Evolutionary conservation across 106 monocot genomes (phyloP), one percentile per base, ranked within the genome.

Genomic region (Dendrobium chrysotoxum): DNA sequence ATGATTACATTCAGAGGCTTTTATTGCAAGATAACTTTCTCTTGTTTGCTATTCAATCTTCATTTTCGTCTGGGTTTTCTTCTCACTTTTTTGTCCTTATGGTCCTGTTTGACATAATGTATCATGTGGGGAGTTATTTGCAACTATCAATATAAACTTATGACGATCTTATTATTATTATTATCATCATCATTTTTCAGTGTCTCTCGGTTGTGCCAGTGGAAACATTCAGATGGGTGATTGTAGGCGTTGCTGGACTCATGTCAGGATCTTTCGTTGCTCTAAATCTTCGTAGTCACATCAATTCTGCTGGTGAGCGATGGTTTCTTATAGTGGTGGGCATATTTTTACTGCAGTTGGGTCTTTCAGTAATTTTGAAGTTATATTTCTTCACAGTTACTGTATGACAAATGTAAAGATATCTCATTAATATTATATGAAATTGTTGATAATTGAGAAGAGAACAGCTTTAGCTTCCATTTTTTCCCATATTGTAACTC

Each of bases 201-300:
- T 92, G 92, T 35, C 85, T 96, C 15, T 96, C 96, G 2, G 80
- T 96, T 53, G 88, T 96, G 35, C 96, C 96, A 0, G 47, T 93
- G 40, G 96, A 96, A 82, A 90, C 90, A 71, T 93, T 96, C 83
- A 93, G 96, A 83, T 96, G 96, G 96, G 79, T 94, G 67, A 84
- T 96, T 76, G 94, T 85, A n/a, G 93, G 93, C 13, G 80, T 94
- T 70, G 93, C 94, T 0, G 96, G 93, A n/a, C 93, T 96, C 80
- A 92, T 94, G 94, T 96, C 96, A 17, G 93, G 94, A 5, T 83
- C 89, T 21, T 96, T 96, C 68, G 90, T 96, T 77, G 90, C 96
- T 3, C 78, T 96, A 8, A 96, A 96, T 81, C 88, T 96, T 46
- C 90, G 90, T 18, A 79, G 86, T 7, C 96, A 96, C 78, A 96